phyloP scores from a whole-genome alignment of 106 monocot species.

The Agapanthus africanus region DNA sequence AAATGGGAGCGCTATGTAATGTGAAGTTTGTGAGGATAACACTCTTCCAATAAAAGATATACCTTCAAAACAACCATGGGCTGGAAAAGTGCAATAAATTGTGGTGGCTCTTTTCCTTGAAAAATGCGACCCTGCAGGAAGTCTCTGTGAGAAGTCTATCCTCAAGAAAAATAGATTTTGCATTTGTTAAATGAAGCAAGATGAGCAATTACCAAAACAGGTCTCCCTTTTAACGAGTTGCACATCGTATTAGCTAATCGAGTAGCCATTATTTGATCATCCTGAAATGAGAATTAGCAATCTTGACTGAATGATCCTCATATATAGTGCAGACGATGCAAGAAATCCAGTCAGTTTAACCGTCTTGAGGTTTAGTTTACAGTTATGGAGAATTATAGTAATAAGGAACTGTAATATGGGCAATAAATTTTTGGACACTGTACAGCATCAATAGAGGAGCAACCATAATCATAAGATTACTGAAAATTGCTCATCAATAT shows the following conservation, averaged over 20 bases:
- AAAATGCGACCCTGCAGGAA: slow-evolving; percentile 68
- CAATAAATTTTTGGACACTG: neutral
- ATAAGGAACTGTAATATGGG: too few species aligned
- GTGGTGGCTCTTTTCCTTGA: slow-evolving; percentile 93
- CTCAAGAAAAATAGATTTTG: neutral
- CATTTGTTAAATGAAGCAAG: neutral
- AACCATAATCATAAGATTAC: neutral
- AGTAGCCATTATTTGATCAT: slow-evolving; percentile 72
- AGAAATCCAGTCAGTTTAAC: neutral
- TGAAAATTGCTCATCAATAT: too few species aligned
- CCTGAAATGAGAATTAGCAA: slow-evolving; percentile 29
- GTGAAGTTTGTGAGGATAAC: neutral
- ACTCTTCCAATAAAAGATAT: neutral
- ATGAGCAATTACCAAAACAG: slow-evolving; percentile 51
- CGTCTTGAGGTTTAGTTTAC: neutral
- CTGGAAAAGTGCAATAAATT: slow-evolving; percentile 89
- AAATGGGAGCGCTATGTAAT: neutral
- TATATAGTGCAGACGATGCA: neutral
- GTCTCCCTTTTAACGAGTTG: slow-evolving; percentile 81
- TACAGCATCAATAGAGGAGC: neutral
- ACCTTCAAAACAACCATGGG: slow-evolving; percentile 96
- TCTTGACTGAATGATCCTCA: neutral
- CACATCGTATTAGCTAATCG: slow-evolving; percentile 82
- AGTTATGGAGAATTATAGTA: neutral
- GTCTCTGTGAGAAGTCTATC: neutral